These are phyloP conservation scores for Poa pratensis DNA, from an alignment of 176 grass and related monocot genomes.

Conservation along the genomic window DNA sequence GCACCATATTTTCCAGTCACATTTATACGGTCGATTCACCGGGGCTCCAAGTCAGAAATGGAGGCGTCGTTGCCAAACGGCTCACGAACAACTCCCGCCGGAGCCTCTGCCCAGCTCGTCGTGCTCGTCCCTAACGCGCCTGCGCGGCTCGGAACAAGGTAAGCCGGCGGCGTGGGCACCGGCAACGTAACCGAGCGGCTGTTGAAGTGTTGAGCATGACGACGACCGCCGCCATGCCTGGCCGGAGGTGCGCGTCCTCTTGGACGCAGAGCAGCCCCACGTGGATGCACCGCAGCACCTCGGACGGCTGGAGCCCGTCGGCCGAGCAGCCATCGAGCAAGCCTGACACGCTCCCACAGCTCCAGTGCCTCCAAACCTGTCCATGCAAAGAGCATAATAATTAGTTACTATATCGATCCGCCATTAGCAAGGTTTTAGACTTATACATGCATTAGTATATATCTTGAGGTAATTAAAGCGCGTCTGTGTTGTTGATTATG, in stretches of 20 bases:
- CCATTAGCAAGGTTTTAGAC: neutral
- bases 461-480: neutral
- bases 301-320: neutral
- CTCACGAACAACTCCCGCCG: neutral
- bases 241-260: conserved; percentile 40
- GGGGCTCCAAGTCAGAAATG: conserved; percentile 40
- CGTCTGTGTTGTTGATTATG: neutral
- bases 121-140: neutral
- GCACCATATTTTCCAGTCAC: neutral
- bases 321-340: conserved; percentile 11
- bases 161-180: conserved; percentile 40
- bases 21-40: neutral
- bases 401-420: neutral
- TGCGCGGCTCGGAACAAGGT: neutral
- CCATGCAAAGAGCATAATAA: neutral
- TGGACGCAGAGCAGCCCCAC: conserved; percentile 59
- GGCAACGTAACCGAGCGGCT: conserved; percentile 46
- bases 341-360: neutral
- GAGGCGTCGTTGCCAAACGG: conserved; percentile 26
- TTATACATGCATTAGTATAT: neutral
- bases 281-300: conserved; percentile 54
- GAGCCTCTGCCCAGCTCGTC: neutral
- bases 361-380: conserved; percentile 22
- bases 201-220: conserved; percentile 65
- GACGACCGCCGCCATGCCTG: conserved; percentile 47